Evolutionary conservation across 2,329 filamentous ascomycete species (phyloP), one percentile per base, ranked within the genome.

Genomic region (Fusarium humuli): DNA sequence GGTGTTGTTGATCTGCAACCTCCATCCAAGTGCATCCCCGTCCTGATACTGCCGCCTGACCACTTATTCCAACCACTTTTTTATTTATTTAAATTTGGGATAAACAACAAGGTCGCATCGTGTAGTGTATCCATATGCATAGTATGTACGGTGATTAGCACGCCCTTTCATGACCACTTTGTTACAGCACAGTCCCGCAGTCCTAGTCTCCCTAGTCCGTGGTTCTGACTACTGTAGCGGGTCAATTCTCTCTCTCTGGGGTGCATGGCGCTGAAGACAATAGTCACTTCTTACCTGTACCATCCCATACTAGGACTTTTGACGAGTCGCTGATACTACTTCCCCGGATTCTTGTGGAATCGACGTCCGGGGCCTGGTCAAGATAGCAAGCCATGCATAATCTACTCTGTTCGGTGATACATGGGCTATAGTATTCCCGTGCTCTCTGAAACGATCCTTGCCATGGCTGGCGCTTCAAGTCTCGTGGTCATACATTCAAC

Each of bases 11-110:
- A 52, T 66, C 60, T 61, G 57, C 68, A 72, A 52, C 49, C 70
- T 62, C 67, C 72, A 68, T 71, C 53, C 72, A 70, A 61, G 56
- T 61, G 48, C 52, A 49, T 74, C 54, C 61, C 61, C 53, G 47
- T 58, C 61, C 61, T 70, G 48, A 60, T 65, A 68, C 71, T 73
- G 72, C 72, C 73, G 73, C 70, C 73, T 75, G 73, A 75, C 73
- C 64, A 72, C 52, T 42, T 63, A 57, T 62, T 67, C 72, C 68
- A 75, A 75, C 68, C 73, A 66, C 59, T 64, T 69, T 61, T 56
- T 27, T 61, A 69, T 60, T 30, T 22, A 22, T 22, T 22, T 22
- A 22, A 23, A 52, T n/a, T 37, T 37, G 34, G 34, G 34, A 37
- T 18, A 44, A 57, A 57, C 37, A 45, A 53, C 57, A 59, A 71